These are phyloP conservation scores for Lepidium africanum DNA, from an alignment of 345 rosid genomes.

Conservation along the genomic window DNA sequence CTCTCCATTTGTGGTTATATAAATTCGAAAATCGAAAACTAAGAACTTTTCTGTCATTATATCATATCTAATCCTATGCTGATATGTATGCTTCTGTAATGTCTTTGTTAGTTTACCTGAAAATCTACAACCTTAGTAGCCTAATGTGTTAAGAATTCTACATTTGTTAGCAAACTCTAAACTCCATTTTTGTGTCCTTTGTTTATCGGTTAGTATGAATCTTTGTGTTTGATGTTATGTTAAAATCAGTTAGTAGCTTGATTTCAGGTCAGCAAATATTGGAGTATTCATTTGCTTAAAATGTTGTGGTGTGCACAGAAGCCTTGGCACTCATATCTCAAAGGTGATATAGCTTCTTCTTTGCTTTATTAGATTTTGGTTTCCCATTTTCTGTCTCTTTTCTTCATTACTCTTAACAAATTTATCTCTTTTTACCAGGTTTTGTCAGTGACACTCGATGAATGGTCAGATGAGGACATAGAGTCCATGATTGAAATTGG, in stretches of 20 bases:
- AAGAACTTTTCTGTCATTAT: background rate
- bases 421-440: constrained; percentile 39
- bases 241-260: constrained; percentile 5
- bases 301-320: constrained; percentile 92
- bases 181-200: background rate
- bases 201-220: background rate
- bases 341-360: constrained; percentile 40
- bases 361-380: background rate
- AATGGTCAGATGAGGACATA: constrained; percentile 91
- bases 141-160: background rate
- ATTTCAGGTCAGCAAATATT: constrained; percentile 56
- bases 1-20: background rate
- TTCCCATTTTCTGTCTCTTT: background rate
- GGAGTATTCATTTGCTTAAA: constrained; percentile 91
- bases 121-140: background rate
- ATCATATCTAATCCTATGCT: background rate
- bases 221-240: background rate
- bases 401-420: background rate
- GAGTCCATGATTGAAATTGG: constrained; percentile 51
- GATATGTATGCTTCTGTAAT: background rate
- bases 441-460: constrained; percentile 81
- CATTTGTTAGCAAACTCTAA: background rate
- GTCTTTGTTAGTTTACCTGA: background rate
- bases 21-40: background rate
- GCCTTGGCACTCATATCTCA: constrained; percentile 91